These are phyloP conservation scores for Fusarium liriodendri DNA, from an alignment of 2,329 filamentous ascomycete genomes.

Conservation along the genomic window DNA sequence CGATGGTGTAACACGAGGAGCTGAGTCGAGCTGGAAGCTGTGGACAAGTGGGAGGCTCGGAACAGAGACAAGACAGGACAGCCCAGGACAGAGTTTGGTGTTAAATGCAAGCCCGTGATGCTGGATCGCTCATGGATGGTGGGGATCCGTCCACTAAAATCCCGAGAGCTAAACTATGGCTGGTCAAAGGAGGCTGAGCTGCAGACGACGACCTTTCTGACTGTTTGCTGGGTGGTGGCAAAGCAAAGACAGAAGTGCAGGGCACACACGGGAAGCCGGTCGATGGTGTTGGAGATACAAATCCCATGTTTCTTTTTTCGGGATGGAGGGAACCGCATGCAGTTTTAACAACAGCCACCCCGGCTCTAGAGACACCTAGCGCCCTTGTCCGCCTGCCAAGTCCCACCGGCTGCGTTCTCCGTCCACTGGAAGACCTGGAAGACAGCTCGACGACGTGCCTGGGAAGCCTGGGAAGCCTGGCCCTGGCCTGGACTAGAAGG, in stretches of 20 bases:
- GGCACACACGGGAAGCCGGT: background rate
- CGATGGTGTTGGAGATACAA: conserved; percentile 24
- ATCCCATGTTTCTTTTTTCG: conserved; percentile 38
- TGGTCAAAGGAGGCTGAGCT: conserved; percentile 35
- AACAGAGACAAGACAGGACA: conserved; percentile 5
- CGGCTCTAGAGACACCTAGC: conserved; percentile 27
- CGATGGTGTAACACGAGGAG: conserved; percentile 32
- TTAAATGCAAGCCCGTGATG: conserved; percentile 25
- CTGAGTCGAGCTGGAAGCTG: conserved; percentile 28
- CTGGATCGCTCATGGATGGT: conserved; percentile 7
- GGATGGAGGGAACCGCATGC: conserved; percentile 35
- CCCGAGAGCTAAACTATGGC: conserved; percentile 29
- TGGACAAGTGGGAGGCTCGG: conserved; percentile 6
- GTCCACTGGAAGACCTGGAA: conserved; percentile 16
- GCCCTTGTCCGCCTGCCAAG: conserved; percentile 31
- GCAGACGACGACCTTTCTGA: conserved; percentile 18
- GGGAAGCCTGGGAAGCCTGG: conserved; percentile 5
- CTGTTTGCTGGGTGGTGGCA: conserved; percentile 27
- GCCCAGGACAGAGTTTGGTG: conserved; percentile 28
- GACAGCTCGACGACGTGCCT: conserved; percentile 13
- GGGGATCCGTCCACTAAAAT: conserved; percentile 28
- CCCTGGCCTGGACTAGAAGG: background rate
- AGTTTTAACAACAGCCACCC: conserved; percentile 38
- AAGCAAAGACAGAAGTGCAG: conserved; percentile 5
- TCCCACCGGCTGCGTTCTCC: conserved; percentile 17